Conservation (phyloP, 176 grass and related monocot species). For the Typha latifolia region DNA sequence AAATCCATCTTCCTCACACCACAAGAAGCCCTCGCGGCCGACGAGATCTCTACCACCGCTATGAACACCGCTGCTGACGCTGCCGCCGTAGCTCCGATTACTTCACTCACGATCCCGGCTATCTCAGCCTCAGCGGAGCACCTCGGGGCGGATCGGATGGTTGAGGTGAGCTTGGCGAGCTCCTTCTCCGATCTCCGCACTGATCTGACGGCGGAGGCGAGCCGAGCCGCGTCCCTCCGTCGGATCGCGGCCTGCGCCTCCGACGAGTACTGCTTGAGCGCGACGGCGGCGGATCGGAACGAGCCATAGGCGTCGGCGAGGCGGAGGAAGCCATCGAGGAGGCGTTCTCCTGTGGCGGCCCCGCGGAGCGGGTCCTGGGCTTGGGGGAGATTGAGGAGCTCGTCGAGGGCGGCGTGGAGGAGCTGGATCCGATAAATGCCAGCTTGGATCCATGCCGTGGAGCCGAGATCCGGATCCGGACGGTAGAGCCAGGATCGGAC, state of each 20-base stretch:
- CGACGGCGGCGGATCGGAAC: constrained; percentile 36
- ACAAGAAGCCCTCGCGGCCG: constrained; percentile 12
- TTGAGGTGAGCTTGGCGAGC: constrained; percentile 16
- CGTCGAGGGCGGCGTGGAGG: constrained; percentile 39
- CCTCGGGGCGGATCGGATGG: not conserved
- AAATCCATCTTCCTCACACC: constrained; percentile 33
- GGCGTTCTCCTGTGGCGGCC: constrained; percentile 14
- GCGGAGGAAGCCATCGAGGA: constrained; percentile 60
- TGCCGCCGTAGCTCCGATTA: constrained; percentile 20
- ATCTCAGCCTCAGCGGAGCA: constrained; percentile 36
- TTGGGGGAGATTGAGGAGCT: constrained; percentile 37
- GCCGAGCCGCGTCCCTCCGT: constrained; percentile 28
- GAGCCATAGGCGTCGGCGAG: constrained; percentile 59
- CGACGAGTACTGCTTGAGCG: constrained; percentile 36
- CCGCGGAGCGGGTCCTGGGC: constrained; percentile 31
- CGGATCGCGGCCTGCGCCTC: constrained; percentile 36
- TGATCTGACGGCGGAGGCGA: constrained; percentile 19
- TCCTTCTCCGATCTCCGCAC: constrained; percentile 43
- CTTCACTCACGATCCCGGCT: constrained; percentile 33
- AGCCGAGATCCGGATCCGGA: not conserved
- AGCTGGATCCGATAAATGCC: constrained; percentile 39
- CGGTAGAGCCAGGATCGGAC: constrained; percentile 38
- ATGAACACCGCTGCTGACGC: constrained; percentile 37
- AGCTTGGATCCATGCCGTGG: not conserved
- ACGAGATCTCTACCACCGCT: constrained; percentile 27